These are phyloP conservation scores for Melocanna baccifera DNA, from an alignment of 176 grass and related monocot genomes.

Conservation along the genomic window DNA sequence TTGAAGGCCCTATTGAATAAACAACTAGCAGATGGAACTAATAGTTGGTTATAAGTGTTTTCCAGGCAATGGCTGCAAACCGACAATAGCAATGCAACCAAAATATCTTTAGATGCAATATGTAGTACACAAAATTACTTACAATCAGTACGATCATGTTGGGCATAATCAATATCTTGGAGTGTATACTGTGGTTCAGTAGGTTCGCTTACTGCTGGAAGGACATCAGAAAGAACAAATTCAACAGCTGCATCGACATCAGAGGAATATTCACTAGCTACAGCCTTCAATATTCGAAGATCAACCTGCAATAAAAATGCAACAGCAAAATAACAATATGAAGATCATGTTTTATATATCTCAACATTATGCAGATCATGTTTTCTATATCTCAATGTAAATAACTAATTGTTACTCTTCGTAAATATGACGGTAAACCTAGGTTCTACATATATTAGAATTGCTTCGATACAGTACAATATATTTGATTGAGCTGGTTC, in stretches of 20 bases:
- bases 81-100: neutral
- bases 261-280: slow-evolving; percentile 59
- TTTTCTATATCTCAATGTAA: neutral
- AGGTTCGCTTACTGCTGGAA: slow-evolving; percentile 42
- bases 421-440: neutral
- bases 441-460: neutral
- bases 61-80: neutral
- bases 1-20: neutral
- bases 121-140: slow-evolving; percentile 16
- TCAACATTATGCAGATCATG: neutral
- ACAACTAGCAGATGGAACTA: neutral
- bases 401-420: neutral
- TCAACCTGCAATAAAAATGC: slow-evolving; percentile 51
- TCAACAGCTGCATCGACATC: slow-evolving; percentile 64
- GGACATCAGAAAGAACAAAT: slow-evolving; percentile 62
- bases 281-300: slow-evolving; percentile 63
- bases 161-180: slow-evolving; percentile 20
- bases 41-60: neutral
- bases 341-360: neutral
- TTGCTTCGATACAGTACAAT: neutral
- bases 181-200: slow-evolving; percentile 33
- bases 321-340: neutral
- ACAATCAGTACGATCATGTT: slow-evolving; percentile 38
- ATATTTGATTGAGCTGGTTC: neutral
- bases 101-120: neutral